Conservation (phyloP, 495 filamentous ascomycete species). For the Umbilicaria muhlenbergii region DNA sequence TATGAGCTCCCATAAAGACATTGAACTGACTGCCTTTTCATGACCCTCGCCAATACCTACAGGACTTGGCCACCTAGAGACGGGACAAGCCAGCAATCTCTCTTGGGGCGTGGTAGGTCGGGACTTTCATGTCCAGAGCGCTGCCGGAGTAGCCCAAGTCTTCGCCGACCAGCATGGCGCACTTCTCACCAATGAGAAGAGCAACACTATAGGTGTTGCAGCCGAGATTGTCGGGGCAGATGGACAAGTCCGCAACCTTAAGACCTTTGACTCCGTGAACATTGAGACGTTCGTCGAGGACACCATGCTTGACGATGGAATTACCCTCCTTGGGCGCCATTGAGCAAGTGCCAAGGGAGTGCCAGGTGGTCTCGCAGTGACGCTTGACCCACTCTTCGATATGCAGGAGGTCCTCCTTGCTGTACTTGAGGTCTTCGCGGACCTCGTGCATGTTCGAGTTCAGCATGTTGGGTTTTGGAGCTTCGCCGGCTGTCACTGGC, state of each 20-base stretch:
- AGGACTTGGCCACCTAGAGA: too few species aligned
- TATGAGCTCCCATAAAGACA: too few species aligned
- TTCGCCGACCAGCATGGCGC: constrained; percentile 52
- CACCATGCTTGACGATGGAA: constrained; percentile 65
- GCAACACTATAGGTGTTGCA: constrained; percentile 66
- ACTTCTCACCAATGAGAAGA: constrained; percentile 74
- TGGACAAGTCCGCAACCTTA: constrained; percentile 67
- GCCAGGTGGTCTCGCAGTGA: constrained; percentile 72
- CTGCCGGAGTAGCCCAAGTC: constrained; percentile 61
- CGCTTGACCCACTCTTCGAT: constrained; percentile 67
- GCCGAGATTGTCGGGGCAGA: constrained; percentile 71
- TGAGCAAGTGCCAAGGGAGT: constrained; percentile 52
- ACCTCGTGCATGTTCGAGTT: constrained; percentile 37
- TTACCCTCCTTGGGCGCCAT: constrained; percentile 72
- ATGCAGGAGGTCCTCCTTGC: constrained; percentile 46
- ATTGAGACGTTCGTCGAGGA: constrained; percentile 65
- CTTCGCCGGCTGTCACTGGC: constrained; percentile 31
- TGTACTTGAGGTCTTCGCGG: constrained; percentile 49
- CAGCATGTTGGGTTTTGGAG: constrained; percentile 26
- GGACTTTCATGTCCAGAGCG: constrained; percentile 64
- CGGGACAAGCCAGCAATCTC: too few species aligned
- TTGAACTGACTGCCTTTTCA: too few species aligned
- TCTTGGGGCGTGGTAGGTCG: constrained; percentile 7
- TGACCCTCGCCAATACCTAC: too few species aligned
- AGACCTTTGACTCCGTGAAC: constrained; percentile 68